Percentiles rank a stretch among this genome's conserved stretches.
phyloP scores from a whole-genome alignment of 2,329 filamentous ascomycete genomes.

The Thyridium curvatum region DNA sequence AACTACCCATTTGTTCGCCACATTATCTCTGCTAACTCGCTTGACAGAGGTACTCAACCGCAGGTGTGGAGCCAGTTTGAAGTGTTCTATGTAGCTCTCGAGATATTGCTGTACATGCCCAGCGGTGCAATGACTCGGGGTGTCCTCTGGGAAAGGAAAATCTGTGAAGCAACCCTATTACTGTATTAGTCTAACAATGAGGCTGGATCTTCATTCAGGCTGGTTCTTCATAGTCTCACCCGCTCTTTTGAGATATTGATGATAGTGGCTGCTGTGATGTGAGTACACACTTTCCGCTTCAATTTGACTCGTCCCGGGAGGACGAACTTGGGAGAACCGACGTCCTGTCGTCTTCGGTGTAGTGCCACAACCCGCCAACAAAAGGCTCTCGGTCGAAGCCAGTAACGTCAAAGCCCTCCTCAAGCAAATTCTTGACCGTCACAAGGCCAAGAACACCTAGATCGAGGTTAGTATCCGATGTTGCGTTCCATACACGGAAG shows the following conservation, averaged over 20 bases:
- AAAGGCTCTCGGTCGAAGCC: slow-evolving; percentile 34
- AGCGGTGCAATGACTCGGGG: slow-evolving; percentile 14
- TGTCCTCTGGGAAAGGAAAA: slow-evolving; percentile 22
- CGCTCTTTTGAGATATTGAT: slow-evolving; percentile 25
- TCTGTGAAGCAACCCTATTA: slow-evolving; percentile 26
- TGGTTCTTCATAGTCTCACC: no score
- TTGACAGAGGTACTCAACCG: slow-evolving; percentile 17
- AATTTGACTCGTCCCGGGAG: slow-evolving; percentile 8
- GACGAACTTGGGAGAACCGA: slow-evolving; percentile 26
- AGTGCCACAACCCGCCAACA: slow-evolving; percentile 37
- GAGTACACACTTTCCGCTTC: background rate
- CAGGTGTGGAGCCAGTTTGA: slow-evolving; percentile 16
- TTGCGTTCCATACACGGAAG: no score
- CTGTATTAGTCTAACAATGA: background rate
- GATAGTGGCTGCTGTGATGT: slow-evolving; percentile 16
- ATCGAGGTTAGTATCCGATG: background rate
- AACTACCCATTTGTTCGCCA: slow-evolving; percentile 17
- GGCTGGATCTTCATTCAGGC: no score
- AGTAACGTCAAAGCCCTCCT: slow-evolving; percentile 35
- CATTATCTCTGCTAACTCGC: slow-evolving; percentile 11
- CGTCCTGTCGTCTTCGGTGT: slow-evolving; percentile 27
- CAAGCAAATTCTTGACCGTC: slow-evolving; percentile 33
- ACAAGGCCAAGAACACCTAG: slow-evolving; percentile 28
- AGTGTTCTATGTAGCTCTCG: slow-evolving; percentile 24
- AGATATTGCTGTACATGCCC: slow-evolving; percentile 22